These are phyloP conservation scores for Russula foetens DNA, from an alignment of 768 basidiomycete genomes.

Conservation along the genomic window DNA sequence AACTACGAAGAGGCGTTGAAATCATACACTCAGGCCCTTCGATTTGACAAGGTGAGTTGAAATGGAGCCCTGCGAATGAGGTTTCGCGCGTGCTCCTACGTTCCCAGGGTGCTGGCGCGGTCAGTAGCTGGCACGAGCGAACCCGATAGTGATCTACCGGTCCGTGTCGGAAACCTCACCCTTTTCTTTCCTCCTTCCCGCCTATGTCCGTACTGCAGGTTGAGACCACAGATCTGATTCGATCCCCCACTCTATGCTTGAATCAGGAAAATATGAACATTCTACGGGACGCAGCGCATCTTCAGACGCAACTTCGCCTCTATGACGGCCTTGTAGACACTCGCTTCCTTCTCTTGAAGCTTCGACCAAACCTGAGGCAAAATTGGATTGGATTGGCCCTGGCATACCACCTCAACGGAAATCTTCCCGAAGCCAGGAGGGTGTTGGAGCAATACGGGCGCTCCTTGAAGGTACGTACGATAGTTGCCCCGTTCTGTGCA, in stretches of 20 bases:
- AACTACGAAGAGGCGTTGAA: conserved; percentile 93
- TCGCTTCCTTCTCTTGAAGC: conserved; percentile 66
- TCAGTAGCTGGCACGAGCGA: background rate
- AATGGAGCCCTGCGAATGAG: background rate
- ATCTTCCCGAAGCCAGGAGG: conserved; percentile 58
- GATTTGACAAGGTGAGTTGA: conserved; percentile 73
- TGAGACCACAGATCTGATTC: background rate
- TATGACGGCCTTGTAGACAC: conserved; percentile 76
- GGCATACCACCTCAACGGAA: conserved; percentile 79
- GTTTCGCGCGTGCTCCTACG: background rate
- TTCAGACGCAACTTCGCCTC: conserved; percentile 81
- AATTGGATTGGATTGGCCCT: conserved; percentile 90
- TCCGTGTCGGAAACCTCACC: background rate
- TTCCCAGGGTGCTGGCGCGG: background rate
- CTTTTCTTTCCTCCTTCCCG: background rate
- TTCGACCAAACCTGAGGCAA: conserved; percentile 75
- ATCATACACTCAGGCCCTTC: conserved; percentile 83
- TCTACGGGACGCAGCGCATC: conserved; percentile 78
- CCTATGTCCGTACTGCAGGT: background rate
- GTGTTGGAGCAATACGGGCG: conserved; percentile 65
- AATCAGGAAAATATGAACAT: conserved; percentile 89
- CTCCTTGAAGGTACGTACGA: conserved; percentile 53
- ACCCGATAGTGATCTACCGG: background rate
- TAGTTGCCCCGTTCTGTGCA: background rate
- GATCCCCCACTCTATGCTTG: background rate